Conservation (phyloP, 495 filamentous ascomycete species). For the Penicillium nucicola region DNA sequence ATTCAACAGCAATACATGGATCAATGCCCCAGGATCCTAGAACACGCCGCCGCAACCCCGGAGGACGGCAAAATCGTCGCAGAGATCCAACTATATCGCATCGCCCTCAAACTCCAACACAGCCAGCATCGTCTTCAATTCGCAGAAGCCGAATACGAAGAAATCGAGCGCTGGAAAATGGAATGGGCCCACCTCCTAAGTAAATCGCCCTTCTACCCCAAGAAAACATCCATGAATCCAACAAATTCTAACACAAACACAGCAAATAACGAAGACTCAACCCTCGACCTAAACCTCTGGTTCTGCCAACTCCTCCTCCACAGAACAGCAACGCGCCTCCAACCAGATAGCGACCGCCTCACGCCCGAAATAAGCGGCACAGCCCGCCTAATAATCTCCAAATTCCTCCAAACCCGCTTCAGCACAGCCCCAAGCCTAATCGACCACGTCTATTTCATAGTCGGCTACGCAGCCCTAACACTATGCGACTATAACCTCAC, state of each 20-base stretch:
- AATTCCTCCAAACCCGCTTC: conserved; percentile 34
- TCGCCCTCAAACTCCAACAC: conserved; percentile 28
- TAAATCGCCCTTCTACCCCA: conserved; percentile 7
- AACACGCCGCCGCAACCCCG: conserved; percentile 30
- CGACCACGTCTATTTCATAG: conserved; percentile 38
- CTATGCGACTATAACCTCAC: conserved; percentile 38
- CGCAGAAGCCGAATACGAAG: conserved; percentile 33
- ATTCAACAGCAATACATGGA: conserved; percentile 34
- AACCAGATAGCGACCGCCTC: conserved; percentile 27
- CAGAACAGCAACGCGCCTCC: conserved; percentile 29
- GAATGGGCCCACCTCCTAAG: conserved; percentile 39
- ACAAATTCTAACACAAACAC: neutral
- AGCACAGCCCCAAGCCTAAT: conserved; percentile 29
- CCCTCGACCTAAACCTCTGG: conserved; percentile 36
- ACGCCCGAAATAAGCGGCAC: conserved; percentile 28
- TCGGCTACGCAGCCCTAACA: conserved; percentile 39
- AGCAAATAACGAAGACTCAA: conserved; percentile 32
- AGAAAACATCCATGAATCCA: neutral
- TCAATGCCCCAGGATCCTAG: conserved; percentile 33
- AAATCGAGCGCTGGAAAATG: conserved; percentile 39
- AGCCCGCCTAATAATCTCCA: conserved; percentile 34
- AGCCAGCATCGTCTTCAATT: conserved; percentile 28
- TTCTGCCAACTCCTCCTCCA: conserved; percentile 41
- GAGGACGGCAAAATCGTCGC: conserved; percentile 37
- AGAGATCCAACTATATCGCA: conserved; percentile 37